Percentiles rank a stretch among this genome's conserved stretches.
Conservation (phyloP, 73 alveolate species). For the Paramecium octaurelia region DNA sequence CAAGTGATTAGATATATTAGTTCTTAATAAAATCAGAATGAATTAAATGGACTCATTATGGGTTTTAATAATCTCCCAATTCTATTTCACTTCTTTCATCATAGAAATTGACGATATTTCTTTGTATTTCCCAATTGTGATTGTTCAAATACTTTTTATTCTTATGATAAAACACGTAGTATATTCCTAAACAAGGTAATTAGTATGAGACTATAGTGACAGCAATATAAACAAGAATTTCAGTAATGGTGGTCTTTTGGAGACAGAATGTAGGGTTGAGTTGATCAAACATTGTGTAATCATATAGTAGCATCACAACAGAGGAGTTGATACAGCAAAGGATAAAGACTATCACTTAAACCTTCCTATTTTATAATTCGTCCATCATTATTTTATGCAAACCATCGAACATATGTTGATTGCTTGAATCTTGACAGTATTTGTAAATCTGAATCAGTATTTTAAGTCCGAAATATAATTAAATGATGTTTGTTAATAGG, state of each 20-base stretch:
- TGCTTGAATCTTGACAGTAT: background rate
- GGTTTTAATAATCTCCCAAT: background rate
- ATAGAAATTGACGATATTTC: conserved; percentile 21
- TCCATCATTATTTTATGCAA: background rate
- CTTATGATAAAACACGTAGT: conserved; percentile 4
- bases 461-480: background rate
- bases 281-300: background rate
- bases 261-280: background rate
- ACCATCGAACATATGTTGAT: background rate
- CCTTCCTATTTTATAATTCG: conserved; percentile 7
- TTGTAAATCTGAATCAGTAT: background rate
- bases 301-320: background rate
- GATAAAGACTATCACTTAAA: background rate
- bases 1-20: background rate
- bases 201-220: background rate
- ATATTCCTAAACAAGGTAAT: background rate
- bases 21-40: background rate
- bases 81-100: conserved; percentile 26
- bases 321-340: background rate
- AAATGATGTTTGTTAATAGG: background rate
- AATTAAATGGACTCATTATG: background rate
- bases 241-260: background rate
- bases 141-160: conserved; percentile 30
- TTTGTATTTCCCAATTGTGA: background rate
- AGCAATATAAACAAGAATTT: background rate